A percentile compares a stretch with the other conserved stretches of the same genome.
Evolutionary conservation across 352 stramenopile species (phyloP).

Genomic region (Phytophthora syringae): DNA sequence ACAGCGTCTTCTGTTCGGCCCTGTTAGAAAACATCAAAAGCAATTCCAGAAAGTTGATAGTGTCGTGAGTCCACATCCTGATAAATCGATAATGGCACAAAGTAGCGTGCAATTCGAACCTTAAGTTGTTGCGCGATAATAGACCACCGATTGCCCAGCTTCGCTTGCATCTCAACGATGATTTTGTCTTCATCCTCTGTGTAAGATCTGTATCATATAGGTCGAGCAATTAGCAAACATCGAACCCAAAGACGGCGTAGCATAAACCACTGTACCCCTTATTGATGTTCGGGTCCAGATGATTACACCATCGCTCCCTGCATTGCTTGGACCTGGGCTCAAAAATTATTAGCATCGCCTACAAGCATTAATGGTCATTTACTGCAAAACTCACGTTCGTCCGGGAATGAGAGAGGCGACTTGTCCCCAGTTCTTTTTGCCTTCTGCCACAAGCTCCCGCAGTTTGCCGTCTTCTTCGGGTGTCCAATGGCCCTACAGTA

Average conservation of each 20-base stretch:
- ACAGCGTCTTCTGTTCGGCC: constrained; percentile 93
- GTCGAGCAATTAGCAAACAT: background rate
- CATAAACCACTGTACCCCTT: constrained; percentile 70
- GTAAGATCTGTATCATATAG: constrained; percentile 59
- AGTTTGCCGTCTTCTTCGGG: constrained; percentile 91
- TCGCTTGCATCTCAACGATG: constrained; percentile 93
- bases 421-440: constrained; percentile 92
- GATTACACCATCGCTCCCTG: constrained; percentile 93
- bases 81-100: background rate
- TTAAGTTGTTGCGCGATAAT: constrained; percentile 93
- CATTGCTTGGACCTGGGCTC: constrained; percentile 90
- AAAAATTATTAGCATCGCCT: constrained; percentile 22
- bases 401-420: constrained; percentile 80
- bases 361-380: background rate
- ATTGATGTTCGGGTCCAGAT: constrained; percentile 93
- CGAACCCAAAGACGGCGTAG: background rate
- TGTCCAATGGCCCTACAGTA: constrained; percentile 87
- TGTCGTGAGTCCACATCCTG: background rate
- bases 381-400: constrained; percentile 67
- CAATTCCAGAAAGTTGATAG: constrained; percentile 12
- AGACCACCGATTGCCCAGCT: constrained; percentile 93
- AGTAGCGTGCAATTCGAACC: constrained; percentile 31
- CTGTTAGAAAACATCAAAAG: constrained; percentile 39
- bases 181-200: constrained; percentile 93
- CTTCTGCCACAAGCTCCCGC: constrained; percentile 82